These are phyloP conservation scores for Neoboletus subvelutipes DNA, from an alignment of 768 basidiomycete species.

Conservation along the genomic window DNA sequence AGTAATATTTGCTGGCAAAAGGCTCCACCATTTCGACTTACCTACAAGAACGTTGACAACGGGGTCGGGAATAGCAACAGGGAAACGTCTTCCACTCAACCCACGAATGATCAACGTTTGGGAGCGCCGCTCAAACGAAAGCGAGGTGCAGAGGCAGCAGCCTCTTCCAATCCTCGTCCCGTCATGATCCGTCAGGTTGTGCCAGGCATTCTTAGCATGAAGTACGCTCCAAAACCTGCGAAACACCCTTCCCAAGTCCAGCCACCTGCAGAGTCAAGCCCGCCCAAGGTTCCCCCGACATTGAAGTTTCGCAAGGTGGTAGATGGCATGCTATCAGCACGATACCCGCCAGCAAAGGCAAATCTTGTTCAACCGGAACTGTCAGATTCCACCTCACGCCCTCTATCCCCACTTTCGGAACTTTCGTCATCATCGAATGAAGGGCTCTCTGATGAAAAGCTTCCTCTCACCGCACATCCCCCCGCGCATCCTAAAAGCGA, in stretches of 20 bases:
- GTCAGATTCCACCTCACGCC: background rate
- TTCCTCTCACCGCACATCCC: background rate
- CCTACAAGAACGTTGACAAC: constrained; percentile 12
- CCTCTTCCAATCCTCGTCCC: constrained; percentile 25
- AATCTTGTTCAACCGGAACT: constrained; percentile 7
- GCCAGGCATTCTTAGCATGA: constrained; percentile 33
- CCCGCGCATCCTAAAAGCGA: background rate
- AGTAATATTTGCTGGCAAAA: constrained; percentile 6
- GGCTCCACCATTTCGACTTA: constrained; percentile 9
- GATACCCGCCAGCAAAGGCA: constrained; percentile 23
- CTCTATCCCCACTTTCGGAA: constrained; percentile 24
- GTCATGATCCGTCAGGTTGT: constrained; percentile 38
- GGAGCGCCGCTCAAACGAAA: constrained; percentile 34
- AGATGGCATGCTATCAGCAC: constrained; percentile 36
- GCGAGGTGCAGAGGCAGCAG: constrained; percentile 16
- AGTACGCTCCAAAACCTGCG: constrained; percentile 28
- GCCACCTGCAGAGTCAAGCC: constrained; percentile 15
- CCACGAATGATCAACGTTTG: constrained; percentile 7
- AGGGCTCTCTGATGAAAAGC: constrained; percentile 9
- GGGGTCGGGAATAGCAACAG: constrained; percentile 5
- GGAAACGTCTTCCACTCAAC: constrained; percentile 10
- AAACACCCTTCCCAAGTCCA: constrained; percentile 15
- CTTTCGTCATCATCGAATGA: constrained; percentile 24
- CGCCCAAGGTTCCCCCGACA: constrained; percentile 25
- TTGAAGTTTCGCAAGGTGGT: constrained; percentile 41